phyloP scores from a whole-genome alignment of 2,329 filamentous ascomycete genomes.

The Hirsutella rhossiliensis region DNA sequence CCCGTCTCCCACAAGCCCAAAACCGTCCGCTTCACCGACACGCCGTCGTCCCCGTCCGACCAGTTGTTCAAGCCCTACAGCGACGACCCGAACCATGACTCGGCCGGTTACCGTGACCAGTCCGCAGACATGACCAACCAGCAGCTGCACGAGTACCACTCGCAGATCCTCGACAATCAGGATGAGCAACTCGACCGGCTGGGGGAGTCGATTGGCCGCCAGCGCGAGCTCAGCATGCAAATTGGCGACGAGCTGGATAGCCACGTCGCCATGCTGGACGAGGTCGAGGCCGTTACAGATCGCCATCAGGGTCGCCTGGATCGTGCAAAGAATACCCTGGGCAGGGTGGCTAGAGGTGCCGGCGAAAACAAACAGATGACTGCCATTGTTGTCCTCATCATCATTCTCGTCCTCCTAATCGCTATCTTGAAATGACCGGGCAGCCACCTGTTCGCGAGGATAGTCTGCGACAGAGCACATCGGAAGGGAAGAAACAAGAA shows the following conservation, averaged over 20 bases:
- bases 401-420: conserved; percentile 73
- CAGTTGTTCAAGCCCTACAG: conserved; percentile 49
- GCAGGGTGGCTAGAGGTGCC: conserved; percentile 59
- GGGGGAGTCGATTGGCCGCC: conserved; percentile 75
- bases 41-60: conserved; percentile 27
- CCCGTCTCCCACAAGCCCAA: conserved; percentile 35
- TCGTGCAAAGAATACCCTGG: conserved; percentile 60
- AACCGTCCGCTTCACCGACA: conserved; percentile 78
- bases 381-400: conserved; percentile 68
- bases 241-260: conserved; percentile 93
- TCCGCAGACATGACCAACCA: conserved; percentile 57
- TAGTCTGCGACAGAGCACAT: too few relatives aligned
- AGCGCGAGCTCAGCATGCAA: conserved; percentile 86
- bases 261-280: conserved; percentile 80
- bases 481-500: too few relatives aligned
- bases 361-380: conserved; percentile 82
- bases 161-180: conserved; percentile 71
- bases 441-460: too few relatives aligned
- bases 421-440: conserved; percentile 56
- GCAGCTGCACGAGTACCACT: conserved; percentile 80
- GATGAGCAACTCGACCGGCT: conserved; percentile 86
- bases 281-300: conserved; percentile 74
- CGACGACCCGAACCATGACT: conserved; percentile 48
- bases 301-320: conserved; percentile 67
- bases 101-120: conserved; percentile 46